Conservation (phyloP, 768 basidiomycete species). For the Paxillus ammoniavirescens region DNA sequence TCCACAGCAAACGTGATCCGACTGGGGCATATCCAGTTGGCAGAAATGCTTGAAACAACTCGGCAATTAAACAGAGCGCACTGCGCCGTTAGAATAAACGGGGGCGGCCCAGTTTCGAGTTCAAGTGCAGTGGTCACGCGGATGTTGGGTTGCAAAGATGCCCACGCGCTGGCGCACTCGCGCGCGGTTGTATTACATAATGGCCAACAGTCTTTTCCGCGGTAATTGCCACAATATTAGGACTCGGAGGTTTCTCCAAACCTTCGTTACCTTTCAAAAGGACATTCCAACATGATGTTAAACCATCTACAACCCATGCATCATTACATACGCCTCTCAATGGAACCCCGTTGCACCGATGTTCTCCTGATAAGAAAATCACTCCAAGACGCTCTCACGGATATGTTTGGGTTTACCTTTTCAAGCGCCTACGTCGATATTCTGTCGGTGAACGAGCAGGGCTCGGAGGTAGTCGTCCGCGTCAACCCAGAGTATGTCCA, state of each 20-base stretch:
- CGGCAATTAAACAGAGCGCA: background rate
- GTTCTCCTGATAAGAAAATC: conserved; percentile 49
- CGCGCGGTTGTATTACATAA: conserved; percentile 21
- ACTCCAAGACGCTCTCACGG: conserved; percentile 53
- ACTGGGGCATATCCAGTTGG: conserved; percentile 15
- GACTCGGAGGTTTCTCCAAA: background rate
- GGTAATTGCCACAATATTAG: background rate
- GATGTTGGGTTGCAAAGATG: background rate
- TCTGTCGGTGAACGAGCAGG: conserved; percentile 42
- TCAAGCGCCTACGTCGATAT: conserved; percentile 58
- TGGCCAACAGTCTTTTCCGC: background rate
- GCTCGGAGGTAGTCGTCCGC: conserved; percentile 23
- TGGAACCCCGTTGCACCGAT: conserved; percentile 33
- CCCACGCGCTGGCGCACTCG: background rate
- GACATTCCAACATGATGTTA: conserved; percentile 12
- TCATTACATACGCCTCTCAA: conserved; percentile 22
- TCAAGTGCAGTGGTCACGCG: background rate
- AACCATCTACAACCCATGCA: conserved; percentile 21
- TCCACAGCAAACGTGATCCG: conserved; percentile 41
- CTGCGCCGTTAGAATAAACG: background rate
- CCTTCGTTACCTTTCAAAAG: background rate
- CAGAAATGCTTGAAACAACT: background rate
- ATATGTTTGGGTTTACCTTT: conserved; percentile 53
- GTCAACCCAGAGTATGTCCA: conserved; percentile 18
- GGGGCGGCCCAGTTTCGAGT: background rate